Percentiles rank a stretch among this genome's conserved stretches.
Conservation (phyloP, 148 eudicot species). For the Amaranthus palmeri region DNA sequence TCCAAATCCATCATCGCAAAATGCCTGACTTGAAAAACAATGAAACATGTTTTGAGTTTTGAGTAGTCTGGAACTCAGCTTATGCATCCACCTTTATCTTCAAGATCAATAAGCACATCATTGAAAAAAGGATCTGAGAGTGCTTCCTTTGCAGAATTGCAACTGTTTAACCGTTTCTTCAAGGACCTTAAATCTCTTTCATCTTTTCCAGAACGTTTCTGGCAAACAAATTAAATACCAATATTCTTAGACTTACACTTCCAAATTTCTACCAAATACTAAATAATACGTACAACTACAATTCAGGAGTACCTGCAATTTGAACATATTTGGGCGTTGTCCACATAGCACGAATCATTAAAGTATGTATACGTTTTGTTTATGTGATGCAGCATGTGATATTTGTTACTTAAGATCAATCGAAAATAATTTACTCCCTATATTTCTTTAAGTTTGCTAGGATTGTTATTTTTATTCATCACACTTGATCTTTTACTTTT, state of each 20-base stretch:
- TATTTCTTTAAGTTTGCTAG: too few species aligned
- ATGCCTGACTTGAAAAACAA: too few species aligned
- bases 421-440: too few species aligned
- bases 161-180: slow-evolving; percentile 71
- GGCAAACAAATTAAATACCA: slow-evolving; percentile 8
- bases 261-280: not conserved
- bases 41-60: too few species aligned
- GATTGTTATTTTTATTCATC: too few species aligned
- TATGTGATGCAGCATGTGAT: too few species aligned
- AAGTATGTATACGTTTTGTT: too few species aligned
- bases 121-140: slow-evolving; percentile 64
- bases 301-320: not conserved
- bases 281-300: not conserved
- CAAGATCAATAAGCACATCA: slow-evolving; percentile 35
- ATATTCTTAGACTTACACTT: not conserved
- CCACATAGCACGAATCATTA: too few species aligned
- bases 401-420: too few species aligned
- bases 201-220: slow-evolving; percentile 71
- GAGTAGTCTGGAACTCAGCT: too few species aligned
- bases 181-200: slow-evolving; percentile 73
- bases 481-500: too few species aligned
- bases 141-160: slow-evolving; percentile 67
- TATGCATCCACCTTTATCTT: slow-evolving; percentile 13
- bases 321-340: not conserved
- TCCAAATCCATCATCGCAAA: too few species aligned